Percentiles rank a stretch among this genome's conserved stretches.
These are phyloP conservation scores for Xylaria telfairii DNA, from an alignment of 495 filamentous ascomycete species.

Conservation along the genomic window DNA sequence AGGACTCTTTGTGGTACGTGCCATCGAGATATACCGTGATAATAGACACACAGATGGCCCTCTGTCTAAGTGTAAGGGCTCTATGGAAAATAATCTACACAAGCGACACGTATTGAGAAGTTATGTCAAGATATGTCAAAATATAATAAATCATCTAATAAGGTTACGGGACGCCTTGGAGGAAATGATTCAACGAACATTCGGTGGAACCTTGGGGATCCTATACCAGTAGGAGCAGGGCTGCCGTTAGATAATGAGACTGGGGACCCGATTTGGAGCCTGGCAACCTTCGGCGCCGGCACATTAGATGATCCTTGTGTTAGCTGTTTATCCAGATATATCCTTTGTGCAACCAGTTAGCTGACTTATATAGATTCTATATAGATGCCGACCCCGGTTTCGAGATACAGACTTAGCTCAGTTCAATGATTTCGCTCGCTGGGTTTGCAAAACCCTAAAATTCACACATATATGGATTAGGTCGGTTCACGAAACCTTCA, in stretches of 20 bases:
- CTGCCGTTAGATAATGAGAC: neutral
- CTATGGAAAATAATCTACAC: neutral
- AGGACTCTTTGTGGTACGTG: neutral
- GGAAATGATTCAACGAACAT: neutral
- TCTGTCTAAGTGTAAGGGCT: neutral
- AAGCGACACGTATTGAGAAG: neutral
- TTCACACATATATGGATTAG: conserved; percentile 12
- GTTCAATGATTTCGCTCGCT: neutral
- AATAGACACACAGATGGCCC: neutral
- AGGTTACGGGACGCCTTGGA: neutral
- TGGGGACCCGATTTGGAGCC: neutral
- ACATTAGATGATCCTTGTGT: conserved; percentile 5
- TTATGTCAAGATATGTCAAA: neutral
- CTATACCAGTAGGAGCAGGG: neutral
- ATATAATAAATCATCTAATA: neutral
- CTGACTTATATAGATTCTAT: neutral
- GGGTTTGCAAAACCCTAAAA: neutral
- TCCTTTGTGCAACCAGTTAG: neutral
- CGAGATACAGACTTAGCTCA: neutral
- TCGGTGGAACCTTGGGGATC: neutral
- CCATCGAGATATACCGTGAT: neutral
- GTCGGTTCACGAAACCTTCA: neutral
- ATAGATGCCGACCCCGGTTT: neutral
- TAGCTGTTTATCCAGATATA: neutral
- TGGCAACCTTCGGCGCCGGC: neutral